Evolutionary conservation across 1,284 basidiomycete genomes (phyloP).

Genomic region (Cryptococcus sp.): DNA sequence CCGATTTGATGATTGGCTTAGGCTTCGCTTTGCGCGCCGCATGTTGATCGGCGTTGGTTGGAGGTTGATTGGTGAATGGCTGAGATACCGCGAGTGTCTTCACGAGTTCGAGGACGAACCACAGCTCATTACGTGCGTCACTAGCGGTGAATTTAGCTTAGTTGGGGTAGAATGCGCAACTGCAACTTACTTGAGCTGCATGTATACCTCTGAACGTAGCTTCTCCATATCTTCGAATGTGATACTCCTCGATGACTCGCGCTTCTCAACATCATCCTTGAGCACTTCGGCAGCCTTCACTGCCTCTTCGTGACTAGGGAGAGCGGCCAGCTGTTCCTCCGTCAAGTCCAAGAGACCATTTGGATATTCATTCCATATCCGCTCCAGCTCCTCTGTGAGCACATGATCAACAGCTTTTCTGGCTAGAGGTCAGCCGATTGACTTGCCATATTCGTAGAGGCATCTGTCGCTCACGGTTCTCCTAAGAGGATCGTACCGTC

Average conservation of each 20-base stretch:
- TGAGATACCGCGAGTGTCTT: conserved; percentile 37
- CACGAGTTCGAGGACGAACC: conserved; percentile 45
- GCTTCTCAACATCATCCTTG: conserved; percentile 8
- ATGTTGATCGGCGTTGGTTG: conserved; percentile 24
- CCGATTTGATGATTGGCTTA: conserved; percentile 5
- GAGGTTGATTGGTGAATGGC: conserved; percentile 31
- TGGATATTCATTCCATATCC: conserved; percentile 49
- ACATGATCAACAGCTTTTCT: conserved; percentile 4
- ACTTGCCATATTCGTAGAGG: background rate
- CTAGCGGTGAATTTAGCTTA: conserved; percentile 14
- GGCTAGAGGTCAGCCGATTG: conserved; percentile 5
- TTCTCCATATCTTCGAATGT: conserved; percentile 42
- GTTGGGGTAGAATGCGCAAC: background rate
- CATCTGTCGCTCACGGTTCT: conserved; percentile 27
- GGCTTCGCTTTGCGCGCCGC: conserved; percentile 10
- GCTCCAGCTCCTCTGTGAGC: conserved; percentile 33
- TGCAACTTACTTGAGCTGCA: conserved; percentile 40
- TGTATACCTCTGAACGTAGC: conserved; percentile 35
- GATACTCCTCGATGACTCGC: conserved; percentile 31
- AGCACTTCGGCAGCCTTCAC: conserved; percentile 10
- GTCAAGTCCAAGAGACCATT: conserved; percentile 41
- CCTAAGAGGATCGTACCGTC: conserved; percentile 36
- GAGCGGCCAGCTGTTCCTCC: conserved; percentile 26
- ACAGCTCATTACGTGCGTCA: conserved; percentile 48
- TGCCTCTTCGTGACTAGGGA: conserved; percentile 22